phyloP scores from a whole-genome alignment of 2,329 filamentous ascomycete species.

The Fusarium sp. region DNA sequence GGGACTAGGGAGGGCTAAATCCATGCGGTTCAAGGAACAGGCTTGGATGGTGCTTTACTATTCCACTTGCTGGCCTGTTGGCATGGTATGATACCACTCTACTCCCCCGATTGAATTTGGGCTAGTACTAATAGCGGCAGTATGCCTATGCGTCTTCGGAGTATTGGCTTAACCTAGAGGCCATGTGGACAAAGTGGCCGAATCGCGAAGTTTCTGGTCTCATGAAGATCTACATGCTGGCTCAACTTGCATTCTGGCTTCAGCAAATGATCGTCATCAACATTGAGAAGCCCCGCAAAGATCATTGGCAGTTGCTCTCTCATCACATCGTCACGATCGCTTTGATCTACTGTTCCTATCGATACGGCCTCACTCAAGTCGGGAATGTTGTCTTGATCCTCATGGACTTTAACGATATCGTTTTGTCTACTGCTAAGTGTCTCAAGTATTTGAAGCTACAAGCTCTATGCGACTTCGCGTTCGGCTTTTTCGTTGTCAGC shows the following conservation, averaged over 20 bases:
- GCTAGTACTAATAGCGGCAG: conserved; percentile 56
- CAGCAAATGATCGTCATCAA: conserved; percentile 95
- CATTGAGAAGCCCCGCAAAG: conserved; percentile 93
- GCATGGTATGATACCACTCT: conserved; percentile 74
- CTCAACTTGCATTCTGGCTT: conserved; percentile 91
- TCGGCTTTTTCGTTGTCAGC: conserved; percentile 86
- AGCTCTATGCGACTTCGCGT: conserved; percentile 81
- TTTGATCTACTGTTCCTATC: conserved; percentile 84
- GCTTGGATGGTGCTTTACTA: conserved; percentile 92
- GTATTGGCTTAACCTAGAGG: conserved; percentile 80
- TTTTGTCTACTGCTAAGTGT: conserved; percentile 80
- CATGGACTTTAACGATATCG: conserved; percentile 89
- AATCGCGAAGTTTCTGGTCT: conserved; percentile 77
- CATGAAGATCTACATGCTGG: conserved; percentile 89
- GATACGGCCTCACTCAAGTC: conserved; percentile 86
- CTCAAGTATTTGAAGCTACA: conserved; percentile 88
- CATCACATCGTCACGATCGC: conserved; percentile 91
- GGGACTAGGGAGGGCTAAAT: conserved; percentile 81
- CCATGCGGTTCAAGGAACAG: conserved; percentile 90
- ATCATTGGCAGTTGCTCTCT: conserved; percentile 94
- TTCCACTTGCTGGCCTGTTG: conserved; percentile 81
- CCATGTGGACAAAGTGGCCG: conserved; percentile 89
- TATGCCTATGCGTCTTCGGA: conserved; percentile 82
- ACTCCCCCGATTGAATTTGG: background rate
- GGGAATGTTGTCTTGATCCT: conserved; percentile 89